Percentiles rank a stretch among this genome's conserved stretches.
These are phyloP conservation scores for Coniochaeta pulveracea DNA, from an alignment of 2,329 filamentous ascomycete genomes.

Conservation along the genomic window DNA sequence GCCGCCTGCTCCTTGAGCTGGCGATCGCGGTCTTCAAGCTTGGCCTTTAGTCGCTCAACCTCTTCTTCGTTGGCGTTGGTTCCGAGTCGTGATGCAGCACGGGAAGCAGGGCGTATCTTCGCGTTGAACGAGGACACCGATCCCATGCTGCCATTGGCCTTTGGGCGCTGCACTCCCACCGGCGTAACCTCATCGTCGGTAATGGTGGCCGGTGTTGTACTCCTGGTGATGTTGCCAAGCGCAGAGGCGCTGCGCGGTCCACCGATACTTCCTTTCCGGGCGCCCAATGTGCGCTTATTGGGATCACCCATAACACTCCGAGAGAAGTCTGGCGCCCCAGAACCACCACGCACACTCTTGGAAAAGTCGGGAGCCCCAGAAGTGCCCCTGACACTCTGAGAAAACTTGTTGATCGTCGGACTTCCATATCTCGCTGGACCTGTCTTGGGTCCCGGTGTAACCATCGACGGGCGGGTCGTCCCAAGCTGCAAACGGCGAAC, in stretches of 20 bases:
- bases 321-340: too few species aligned
- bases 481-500: constrained; percentile 56
- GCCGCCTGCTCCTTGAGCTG: constrained; percentile 82
- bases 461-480: constrained; percentile 46
- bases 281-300: constrained; percentile 37
- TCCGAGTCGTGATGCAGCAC: constrained; percentile 22
- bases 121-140: constrained; percentile 43
- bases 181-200: constrained; percentile 49
- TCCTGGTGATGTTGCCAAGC: constrained; percentile 32
- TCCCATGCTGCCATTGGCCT: constrained; percentile 38
- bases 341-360: too few species aligned
- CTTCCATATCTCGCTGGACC: constrained; percentile 48
- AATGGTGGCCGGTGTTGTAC: constrained; percentile 26
- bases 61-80: constrained; percentile 51
- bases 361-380: too few species aligned
- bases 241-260: constrained; percentile 49
- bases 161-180: constrained; percentile 35
- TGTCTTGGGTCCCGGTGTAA: constrained; percentile 38
- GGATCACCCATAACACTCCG: too few species aligned
- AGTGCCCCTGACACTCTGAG: constrained; percentile 53
- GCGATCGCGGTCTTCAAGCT: constrained; percentile 74
- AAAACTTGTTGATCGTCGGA: constrained; percentile 50
- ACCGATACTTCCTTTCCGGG: constrained; percentile 38
- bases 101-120: constrained; percentile 40
- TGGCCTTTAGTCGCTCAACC: constrained; percentile 56